phyloP scores from a whole-genome alignment of 2,329 filamentous ascomycete species.

The Cercospora canescens region DNA sequence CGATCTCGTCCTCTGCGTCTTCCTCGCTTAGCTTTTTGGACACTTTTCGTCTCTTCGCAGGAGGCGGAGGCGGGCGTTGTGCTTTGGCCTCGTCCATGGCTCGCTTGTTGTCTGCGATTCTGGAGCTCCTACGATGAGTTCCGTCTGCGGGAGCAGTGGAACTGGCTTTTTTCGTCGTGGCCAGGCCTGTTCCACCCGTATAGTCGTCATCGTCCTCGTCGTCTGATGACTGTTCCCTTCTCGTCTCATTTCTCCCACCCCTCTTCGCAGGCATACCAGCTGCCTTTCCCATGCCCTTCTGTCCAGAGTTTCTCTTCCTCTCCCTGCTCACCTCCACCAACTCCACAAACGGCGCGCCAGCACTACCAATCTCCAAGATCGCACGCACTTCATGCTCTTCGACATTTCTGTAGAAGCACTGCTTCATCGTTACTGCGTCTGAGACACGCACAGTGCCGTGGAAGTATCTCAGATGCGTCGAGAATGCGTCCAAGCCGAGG shows the following conservation, averaged over 20 bases:
- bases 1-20: not conserved
- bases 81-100: not conserved
- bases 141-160: not conserved
- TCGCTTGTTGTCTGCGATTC: not conserved
- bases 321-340: not conserved
- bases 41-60: not conserved
- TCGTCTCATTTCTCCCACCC: not conserved
- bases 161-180: not conserved
- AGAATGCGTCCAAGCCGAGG: not conserved
- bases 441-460: not conserved
- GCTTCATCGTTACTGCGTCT: not conserved
- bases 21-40: not conserved
- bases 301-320: not conserved
- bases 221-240: not conserved
- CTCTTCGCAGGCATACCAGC: not conserved
- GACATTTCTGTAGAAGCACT: not conserved
- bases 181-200: not conserved
- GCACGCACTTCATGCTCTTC: not conserved
- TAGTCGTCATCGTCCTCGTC: not conserved
- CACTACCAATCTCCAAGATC: not conserved
- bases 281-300: too few species aligned
- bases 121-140: not conserved
- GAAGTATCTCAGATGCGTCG: not conserved
- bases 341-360: not conserved
- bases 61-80: not conserved